phyloP scores from a whole-genome alignment of 805 yeast species.

The Pichia deserticola region DNA sequence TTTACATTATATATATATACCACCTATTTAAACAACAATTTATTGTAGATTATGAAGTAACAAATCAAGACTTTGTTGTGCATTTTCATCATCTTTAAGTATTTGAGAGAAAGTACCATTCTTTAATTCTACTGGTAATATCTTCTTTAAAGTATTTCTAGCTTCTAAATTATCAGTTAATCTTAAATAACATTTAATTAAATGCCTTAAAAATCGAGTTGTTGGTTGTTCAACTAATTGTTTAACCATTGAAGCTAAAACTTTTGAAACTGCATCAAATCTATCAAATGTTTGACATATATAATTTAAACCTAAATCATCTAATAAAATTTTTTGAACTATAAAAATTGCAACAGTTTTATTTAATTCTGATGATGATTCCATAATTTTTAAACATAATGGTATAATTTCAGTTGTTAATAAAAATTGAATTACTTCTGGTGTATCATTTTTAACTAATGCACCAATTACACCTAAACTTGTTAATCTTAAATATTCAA shows the following conservation, averaged over 20 bases:
- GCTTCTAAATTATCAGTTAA: conserved; percentile 88
- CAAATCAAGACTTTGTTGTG: conserved; percentile 82
- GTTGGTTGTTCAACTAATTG: conserved; percentile 73
- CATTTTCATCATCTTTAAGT: conserved; percentile 78
- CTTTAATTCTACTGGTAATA: conserved; percentile 79
- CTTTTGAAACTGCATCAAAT: conserved; percentile 88
- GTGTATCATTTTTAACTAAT: conserved; percentile 88
- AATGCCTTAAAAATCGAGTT: conserved; percentile 83
- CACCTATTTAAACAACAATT: neutral
- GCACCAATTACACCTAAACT: conserved; percentile 97
- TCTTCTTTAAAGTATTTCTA: conserved; percentile 72
- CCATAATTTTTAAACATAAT: conserved; percentile 89
- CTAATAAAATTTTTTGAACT: conserved; percentile 84
- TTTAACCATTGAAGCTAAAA: conserved; percentile 76
- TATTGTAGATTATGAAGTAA: conserved; percentile 48
- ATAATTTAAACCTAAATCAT: conserved; percentile 84
- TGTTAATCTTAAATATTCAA: conserved; percentile 88
- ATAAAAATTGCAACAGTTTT: conserved; percentile 97
- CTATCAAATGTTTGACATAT: conserved; percentile 94
- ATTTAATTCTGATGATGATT: conserved; percentile 84
- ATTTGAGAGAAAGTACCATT: conserved; percentile 79
- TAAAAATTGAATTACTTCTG: conserved; percentile 86
- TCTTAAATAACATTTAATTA: conserved; percentile 87
- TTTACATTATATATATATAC: neutral
- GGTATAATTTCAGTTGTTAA: conserved; percentile 97